Conservation (phyloP, 768 basidiomycete genomes). For the Tulasnella calospora region DNA sequence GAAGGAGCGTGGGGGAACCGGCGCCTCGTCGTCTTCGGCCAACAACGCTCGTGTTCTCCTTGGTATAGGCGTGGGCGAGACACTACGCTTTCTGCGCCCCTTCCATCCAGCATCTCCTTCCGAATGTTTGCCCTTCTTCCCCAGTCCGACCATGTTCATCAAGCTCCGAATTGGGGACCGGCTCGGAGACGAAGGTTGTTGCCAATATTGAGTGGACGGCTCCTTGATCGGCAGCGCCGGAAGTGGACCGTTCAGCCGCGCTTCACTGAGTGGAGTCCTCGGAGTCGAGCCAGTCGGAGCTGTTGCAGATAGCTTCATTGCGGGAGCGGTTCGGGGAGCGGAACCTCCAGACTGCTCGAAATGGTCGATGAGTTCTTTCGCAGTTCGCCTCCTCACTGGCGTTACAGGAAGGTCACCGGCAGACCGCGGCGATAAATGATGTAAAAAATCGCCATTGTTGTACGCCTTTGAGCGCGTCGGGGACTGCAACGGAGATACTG, state of each 20-base stretch:
- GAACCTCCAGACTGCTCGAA: slow-evolving; percentile 20
- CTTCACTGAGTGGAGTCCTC: slow-evolving; percentile 13
- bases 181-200: not conserved
- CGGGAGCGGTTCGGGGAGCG: not conserved
- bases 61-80: slow-evolving; percentile 1
- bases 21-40: slow-evolving; percentile 20
- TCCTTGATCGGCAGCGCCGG: slow-evolving; percentile 16
- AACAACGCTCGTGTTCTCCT: slow-evolving; percentile 12
- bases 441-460: not conserved
- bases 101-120: not conserved
- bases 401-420: slow-evolving; percentile 7
- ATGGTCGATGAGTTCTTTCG: slow-evolving; percentile 25
- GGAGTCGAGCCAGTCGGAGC: not conserved
- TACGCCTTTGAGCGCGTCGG: not conserved
- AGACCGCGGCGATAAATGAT: not conserved
- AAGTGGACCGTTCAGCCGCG: slow-evolving; percentile 18
- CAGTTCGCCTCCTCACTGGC: slow-evolving; percentile 14
- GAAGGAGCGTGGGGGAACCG: not conserved
- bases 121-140: slow-evolving; percentile 16
- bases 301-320: slow-evolving; percentile 13
- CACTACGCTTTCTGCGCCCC: slow-evolving; percentile 1
- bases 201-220: not conserved
- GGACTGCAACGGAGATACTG: slow-evolving; percentile 10
- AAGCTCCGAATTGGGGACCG: slow-evolving; percentile 19
- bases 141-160: slow-evolving; percentile 19